Percentiles rank a stretch among this genome's conserved stretches.
Evolutionary conservation across 179 eudicot species (phyloP).

Genomic region (Vitellaria paradoxa): DNA sequence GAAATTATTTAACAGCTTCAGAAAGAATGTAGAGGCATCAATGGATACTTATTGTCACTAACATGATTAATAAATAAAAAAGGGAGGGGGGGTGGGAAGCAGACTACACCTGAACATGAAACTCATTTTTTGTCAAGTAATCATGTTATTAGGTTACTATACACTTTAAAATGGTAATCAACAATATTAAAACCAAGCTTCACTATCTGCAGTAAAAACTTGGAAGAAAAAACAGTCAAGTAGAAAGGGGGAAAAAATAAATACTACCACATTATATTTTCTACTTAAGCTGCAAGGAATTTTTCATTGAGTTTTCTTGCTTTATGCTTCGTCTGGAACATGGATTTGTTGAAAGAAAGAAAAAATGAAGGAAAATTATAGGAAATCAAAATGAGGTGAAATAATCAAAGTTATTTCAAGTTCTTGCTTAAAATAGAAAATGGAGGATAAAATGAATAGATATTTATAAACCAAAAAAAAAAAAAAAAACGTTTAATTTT

Average conservation of each 20-base stretch:
- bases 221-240: background rate
- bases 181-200: background rate
- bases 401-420: too few relatives aligned
- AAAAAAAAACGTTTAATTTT: too few relatives aligned
- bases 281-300: background rate
- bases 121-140: background rate
- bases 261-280: background rate
- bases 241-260: background rate
- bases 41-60: background rate
- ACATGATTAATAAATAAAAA: background rate
- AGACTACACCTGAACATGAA: background rate
- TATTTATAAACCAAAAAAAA: too few relatives aligned
- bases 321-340: background rate
- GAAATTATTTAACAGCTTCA: background rate
- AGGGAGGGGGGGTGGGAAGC: background rate
- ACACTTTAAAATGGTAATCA: background rate
- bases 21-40: background rate
- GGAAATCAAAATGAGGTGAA: too few relatives aligned
- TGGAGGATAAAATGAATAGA: too few relatives aligned
- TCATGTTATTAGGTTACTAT: background rate
- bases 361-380: too few relatives aligned
- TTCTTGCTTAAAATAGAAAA: too few relatives aligned
- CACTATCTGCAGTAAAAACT: background rate
- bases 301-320: background rate
- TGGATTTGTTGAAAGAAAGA: too few relatives aligned